phyloP scores from a whole-genome alignment of 352 stramenopile species.

The Pythium oligandrum region DNA sequence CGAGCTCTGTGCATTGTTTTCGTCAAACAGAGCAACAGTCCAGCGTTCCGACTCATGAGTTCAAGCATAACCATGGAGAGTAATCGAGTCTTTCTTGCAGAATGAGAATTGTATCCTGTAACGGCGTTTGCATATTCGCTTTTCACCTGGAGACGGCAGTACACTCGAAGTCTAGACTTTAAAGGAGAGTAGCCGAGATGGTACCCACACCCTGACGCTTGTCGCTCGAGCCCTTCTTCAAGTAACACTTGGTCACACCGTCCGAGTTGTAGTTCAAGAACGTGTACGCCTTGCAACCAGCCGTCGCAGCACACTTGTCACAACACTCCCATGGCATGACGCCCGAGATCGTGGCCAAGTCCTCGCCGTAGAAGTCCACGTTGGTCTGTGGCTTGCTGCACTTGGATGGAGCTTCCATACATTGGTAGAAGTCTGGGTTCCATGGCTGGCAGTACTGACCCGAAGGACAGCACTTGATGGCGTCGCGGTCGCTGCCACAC shows the following conservation, averaged over 20 bases:
- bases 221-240: slow-evolving; percentile 29
- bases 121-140: too few relatives aligned
- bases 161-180: too few relatives aligned
- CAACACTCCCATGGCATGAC: slow-evolving; percentile 35
- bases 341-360: slow-evolving; percentile 30
- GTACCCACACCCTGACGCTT: slow-evolving; percentile 21
- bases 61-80: too few relatives aligned
- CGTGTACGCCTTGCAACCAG: slow-evolving; percentile 24
- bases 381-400: slow-evolving; percentile 2
- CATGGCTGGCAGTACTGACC: slow-evolving; percentile 45
- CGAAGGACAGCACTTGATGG: slow-evolving; percentile 3
- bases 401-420: slow-evolving; percentile 18
- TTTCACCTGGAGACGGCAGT: too few relatives aligned
- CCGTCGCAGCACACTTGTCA: slow-evolving; percentile 18
- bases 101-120: too few relatives aligned
- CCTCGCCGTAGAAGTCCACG: slow-evolving; percentile 22
- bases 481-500: slow-evolving; percentile 12
- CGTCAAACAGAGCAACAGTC: too few relatives aligned
- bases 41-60: too few relatives aligned
- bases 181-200: slow-evolving; percentile 20
- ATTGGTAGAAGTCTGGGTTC: slow-evolving; percentile 42
- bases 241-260: slow-evolving; percentile 28
- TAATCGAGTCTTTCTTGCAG: too few relatives aligned
- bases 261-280: slow-evolving; percentile 23
- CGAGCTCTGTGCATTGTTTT: too few relatives aligned